Base-by-base conservation (phyloP, 2,329 filamentous ascomycete genomes). In the Ciborinia camelliae region DNA sequence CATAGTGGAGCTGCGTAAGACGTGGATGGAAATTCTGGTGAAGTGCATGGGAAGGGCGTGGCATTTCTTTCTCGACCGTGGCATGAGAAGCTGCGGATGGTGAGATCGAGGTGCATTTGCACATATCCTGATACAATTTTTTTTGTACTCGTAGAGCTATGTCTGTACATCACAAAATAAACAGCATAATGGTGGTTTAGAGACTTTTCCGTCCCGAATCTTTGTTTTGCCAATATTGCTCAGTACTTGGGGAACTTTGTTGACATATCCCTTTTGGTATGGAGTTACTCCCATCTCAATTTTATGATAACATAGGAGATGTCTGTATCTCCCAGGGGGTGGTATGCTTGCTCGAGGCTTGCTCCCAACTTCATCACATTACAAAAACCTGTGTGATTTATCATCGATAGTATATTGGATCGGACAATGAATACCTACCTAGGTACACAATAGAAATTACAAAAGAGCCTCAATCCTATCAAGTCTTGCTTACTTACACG, bases 141-240 rank as follows among this genome's bases (percentile, higher is more conserved):
- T 62, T 67, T 69, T 68, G 66, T 68, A 47, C 41, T 58, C 55
- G 41, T 58, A 58, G 55, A 58, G 35, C 55, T 45, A 68, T 67
- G 62, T 68, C 68, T 69, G 68, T 69, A 69, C 66, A 69, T 69
- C 68, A 69, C 63, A 69, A 59, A 71, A 68, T 69, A 71, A 69
- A 67, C 65, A 67, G 70, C 68, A 71, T 70, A 68, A 70, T 69
- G 63, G 65, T 68, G 67, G 67, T 65, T 66, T 68, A 66, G 52
- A 69, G 48, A 41, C 52, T 48, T 20, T 51, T 30, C 15, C 14
- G n/a, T 41, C 26, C 37, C 62, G 20, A 50, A 50, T 51, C n/a
- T 50, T 35, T 58, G 28, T 41, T 18, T 32, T 47, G 23, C 23
- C 45, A 47, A 48, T 48, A 48, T 15, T 30, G 32, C 32, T 48